These are phyloP conservation scores for Nemania serpens DNA, from an alignment of 2,329 filamentous ascomycete genomes.

Conservation along the genomic window DNA sequence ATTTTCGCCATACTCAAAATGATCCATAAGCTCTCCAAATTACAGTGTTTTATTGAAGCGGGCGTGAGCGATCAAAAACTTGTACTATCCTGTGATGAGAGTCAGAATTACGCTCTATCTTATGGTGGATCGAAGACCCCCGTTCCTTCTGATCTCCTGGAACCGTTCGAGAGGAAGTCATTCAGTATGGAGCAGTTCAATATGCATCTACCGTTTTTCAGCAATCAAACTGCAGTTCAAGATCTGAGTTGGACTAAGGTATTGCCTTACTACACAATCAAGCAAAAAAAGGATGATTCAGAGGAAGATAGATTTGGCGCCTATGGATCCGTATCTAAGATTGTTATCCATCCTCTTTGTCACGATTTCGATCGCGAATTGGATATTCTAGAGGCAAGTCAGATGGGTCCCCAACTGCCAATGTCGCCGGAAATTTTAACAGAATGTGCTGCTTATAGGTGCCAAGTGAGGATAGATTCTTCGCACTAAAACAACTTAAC, in stretches of 20 bases:
- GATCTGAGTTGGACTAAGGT: background rate
- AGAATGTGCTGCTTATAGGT: background rate
- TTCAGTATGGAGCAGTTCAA: background rate
- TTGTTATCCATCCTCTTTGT: slow-evolving; percentile 10
- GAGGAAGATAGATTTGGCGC: too few relatives aligned
- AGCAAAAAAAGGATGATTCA: too few relatives aligned
- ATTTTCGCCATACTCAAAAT: slow-evolving; percentile 3
- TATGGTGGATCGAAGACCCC: too few relatives aligned
- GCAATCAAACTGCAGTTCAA: background rate
- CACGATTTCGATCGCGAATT: background rate
- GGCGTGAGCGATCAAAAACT: background rate
- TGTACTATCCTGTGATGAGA: background rate
- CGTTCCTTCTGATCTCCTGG: too few relatives aligned
- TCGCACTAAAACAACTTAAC: slow-evolving; percentile 4
- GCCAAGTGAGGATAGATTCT: background rate
- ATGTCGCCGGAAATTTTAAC: background rate
- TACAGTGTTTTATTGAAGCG: background rate
- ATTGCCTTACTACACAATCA: background rate
- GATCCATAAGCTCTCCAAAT: background rate
- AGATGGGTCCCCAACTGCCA: background rate
- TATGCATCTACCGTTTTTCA: background rate
- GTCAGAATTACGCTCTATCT: background rate
- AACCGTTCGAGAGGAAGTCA: too few relatives aligned
- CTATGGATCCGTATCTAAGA: background rate
- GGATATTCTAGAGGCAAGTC: background rate